phyloP scores from a whole-genome alignment of 78 protist species.

The Dictyostelium citrinum region DNA sequence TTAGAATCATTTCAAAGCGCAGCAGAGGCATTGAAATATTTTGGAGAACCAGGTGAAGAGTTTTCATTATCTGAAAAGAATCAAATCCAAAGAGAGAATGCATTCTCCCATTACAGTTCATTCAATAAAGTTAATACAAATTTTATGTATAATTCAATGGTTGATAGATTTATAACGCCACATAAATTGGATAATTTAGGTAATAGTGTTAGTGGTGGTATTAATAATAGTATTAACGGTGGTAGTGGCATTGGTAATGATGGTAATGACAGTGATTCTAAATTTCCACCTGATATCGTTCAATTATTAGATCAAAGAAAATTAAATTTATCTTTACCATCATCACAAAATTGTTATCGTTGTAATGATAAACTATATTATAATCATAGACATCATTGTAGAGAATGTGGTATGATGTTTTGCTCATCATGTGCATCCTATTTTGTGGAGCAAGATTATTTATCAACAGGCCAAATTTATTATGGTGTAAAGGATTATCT shows the following conservation, averaged over 20 bases:
- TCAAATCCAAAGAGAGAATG: background rate
- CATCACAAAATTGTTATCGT: slow-evolving; percentile 4
- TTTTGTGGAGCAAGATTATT: background rate
- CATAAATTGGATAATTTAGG: background rate
- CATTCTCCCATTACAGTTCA: background rate
- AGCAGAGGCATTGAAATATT: background rate
- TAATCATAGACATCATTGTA: slow-evolving; percentile 46
- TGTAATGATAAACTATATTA: background rate
- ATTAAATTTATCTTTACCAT: background rate
- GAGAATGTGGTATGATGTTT: slow-evolving; percentile 70
- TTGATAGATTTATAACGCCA: background rate
- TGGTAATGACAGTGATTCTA: background rate
- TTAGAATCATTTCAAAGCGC: background rate
- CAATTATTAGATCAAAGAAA: slow-evolving; percentile 1
- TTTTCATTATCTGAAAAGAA: background rate
- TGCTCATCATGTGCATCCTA: slow-evolving; percentile 18
- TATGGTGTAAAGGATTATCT: background rate
- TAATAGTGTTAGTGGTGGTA: background rate
- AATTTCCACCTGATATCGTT: slow-evolving; percentile 17
- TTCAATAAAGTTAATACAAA: background rate
- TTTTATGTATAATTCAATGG: slow-evolving; percentile 6
- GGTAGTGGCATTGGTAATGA: background rate
- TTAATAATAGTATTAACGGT: background rate
- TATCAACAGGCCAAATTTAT: background rate
- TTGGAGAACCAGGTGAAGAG: background rate